Percentiles rank a stretch among this genome's conserved stretches.
These are phyloP conservation scores for Neoboletus magnificus DNA, from an alignment of 768 basidiomycete species.

Conservation along the genomic window DNA sequence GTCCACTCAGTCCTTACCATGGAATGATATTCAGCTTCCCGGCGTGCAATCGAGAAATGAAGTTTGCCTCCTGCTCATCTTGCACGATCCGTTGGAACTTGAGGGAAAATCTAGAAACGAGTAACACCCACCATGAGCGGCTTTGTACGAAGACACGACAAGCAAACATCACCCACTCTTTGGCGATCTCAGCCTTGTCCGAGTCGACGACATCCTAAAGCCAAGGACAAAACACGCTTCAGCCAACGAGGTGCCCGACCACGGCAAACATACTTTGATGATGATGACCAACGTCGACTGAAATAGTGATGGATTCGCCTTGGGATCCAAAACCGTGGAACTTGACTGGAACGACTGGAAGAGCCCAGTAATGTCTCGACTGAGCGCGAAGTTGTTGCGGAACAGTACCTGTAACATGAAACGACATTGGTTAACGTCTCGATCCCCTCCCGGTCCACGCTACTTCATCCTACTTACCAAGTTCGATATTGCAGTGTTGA, in stretches of 20 bases:
- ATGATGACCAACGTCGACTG: conserved; percentile 58
- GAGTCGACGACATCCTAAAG: conserved; percentile 61
- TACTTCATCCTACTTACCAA: conserved; percentile 43
- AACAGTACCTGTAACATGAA: conserved; percentile 48
- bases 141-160: not conserved
- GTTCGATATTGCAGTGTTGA: conserved; percentile 65
- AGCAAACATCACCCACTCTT: conserved; percentile 41
- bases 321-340: conserved; percentile 55
- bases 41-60: conserved; percentile 56
- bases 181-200: conserved; percentile 54
- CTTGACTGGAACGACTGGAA: conserved; percentile 63
- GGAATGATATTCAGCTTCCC: conserved; percentile 57
- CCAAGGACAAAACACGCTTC: not conserved
- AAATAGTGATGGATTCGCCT: conserved; percentile 55
- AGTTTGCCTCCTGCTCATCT: conserved; percentile 58
- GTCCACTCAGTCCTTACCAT: conserved; percentile 34
- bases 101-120: conserved; percentile 42
- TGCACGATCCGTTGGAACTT: conserved; percentile 64
- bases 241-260: not conserved
- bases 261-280: conserved; percentile 44
- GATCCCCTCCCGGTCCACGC: no score
- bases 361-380: conserved; percentile 55
- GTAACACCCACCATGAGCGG: not conserved
- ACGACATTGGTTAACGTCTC: not conserved
- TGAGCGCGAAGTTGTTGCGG: conserved; percentile 63